Evolutionary conservation across 495 filamentous ascomycete species (phyloP), one percentile per base, ranked within the genome.

Genomic region (Aspergillus steynii): DNA sequence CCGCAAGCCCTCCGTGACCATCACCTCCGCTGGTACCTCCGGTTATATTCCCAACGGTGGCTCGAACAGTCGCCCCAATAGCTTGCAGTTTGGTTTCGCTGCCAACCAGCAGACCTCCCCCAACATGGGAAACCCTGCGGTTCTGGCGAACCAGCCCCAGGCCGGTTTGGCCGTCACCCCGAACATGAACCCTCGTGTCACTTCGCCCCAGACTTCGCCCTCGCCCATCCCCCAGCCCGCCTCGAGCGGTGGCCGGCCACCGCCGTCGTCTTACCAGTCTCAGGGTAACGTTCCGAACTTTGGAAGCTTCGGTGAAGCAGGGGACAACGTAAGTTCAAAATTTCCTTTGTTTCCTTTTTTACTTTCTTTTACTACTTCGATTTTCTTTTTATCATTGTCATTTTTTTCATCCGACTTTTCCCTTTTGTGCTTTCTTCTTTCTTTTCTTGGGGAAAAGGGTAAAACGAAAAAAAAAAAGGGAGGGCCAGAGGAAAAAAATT

Each of bases 191-290:
- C 86, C 83, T 34, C 82, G 88, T 62, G 78, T 90, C 31, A 84
- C 84, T 28, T 90, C 88, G 48, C 90, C 90, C 5, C 85, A 87
- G 59, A 83, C 84, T 29, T 96, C 93, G 14, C 93, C 93, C 3
- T 91, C 89, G 26, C 93, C 93, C 5, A 97, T 97, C 56, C 93
- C 93, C 25, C 89, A 91, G 72, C 90, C 90, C 52, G 84, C 90
- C 45, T 88, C 89, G 45, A 96, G 92, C 74, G 92, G 92, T 68
- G 92, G 92, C 66, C 83, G 90, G 74, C 91, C 91, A 49, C 89
- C 89, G 31, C 76, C 77, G 63, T 90, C 90, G 10, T 83, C 83
- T 50, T 82, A 89, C 64, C 85, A 88, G 62, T 81, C 81, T 60
- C 85, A 86, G 65, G 80, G 80, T 26, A 85, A 85, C 65, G 81